Evolutionary conservation across 2,329 filamentous ascomycete species (phyloP), one percentile per base, ranked within the genome.

Genomic region (Amphichorda felina): DNA sequence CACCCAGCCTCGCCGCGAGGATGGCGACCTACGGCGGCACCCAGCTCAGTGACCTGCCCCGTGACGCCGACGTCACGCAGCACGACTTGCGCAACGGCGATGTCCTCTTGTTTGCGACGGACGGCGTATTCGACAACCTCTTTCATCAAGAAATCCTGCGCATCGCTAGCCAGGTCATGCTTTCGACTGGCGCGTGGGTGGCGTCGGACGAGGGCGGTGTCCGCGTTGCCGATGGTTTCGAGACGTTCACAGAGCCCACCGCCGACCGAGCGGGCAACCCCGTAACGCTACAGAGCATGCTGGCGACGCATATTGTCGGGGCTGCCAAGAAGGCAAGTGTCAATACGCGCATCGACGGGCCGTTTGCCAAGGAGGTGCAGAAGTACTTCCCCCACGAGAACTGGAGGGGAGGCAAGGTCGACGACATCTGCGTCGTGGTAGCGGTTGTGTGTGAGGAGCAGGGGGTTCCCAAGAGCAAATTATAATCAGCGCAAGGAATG

Each of bases 51-150:
- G 91, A 98, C 59, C 69, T 81, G 38, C 91, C 91, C 10, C 72
- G 75, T 43, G 85, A 96, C 50, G 84, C 91, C 15, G 82, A 84
- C 51, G 72, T 93, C 19, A 81, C 80, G 13, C 77, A 77, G 40
- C 79, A 93, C 54, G 59, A 66, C 29, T 71, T 96, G 37, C 79
- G 82, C 43, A 87, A 96, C 55, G 91, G 91, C 15, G 91, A 98
- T 53, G 81, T 98, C 2, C 65, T 96, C n/a, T 62, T 98, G 14
- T 82, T 98, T 45, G 91, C 87, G 2, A 94, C 87, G 1, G 91
- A 98, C 56, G 91, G 91, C 4, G 82, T 96, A 4, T 91, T 91
- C 72, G 91, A 98, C 56, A 98, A 98, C 48, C 68, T 98, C 22
- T 91, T 85, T 50, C 82, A 87, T 49, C 83, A 94, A 50, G 87